Evolutionary conservation across 164 flowering plant species (phyloP).

Genomic region (Stephania japonica): DNA sequence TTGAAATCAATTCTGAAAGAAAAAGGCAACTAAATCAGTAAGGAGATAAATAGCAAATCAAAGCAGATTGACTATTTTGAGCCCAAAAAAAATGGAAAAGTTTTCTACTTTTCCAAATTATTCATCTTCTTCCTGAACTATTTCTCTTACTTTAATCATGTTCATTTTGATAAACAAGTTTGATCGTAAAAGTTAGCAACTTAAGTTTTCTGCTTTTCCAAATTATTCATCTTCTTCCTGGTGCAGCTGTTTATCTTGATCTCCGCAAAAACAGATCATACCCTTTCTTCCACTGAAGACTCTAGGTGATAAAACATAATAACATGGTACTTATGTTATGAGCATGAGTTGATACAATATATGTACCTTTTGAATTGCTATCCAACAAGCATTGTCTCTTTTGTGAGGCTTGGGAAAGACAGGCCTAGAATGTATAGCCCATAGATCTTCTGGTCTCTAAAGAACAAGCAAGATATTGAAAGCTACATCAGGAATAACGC

Average conservation of each 20-base stretch:
- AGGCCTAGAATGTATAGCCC: slow-evolving; percentile 78
- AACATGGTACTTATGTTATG: neutral
- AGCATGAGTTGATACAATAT: neutral
- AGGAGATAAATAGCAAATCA: neutral
- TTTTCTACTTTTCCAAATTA: neutral
- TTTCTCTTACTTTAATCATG: too few relatives aligned
- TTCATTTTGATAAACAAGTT: too few relatives aligned
- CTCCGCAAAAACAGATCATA: too few relatives aligned
- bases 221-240: too few relatives aligned
- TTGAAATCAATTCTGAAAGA: neutral
- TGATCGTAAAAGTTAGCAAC: neutral
- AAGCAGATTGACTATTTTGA: neutral
- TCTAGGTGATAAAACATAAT: too few relatives aligned
- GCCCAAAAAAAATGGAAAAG: neutral
- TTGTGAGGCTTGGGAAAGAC: slow-evolving; percentile 80
- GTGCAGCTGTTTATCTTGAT: too few relatives aligned
- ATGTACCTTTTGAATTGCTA: slow-evolving; percentile 78
- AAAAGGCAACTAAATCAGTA: neutral
- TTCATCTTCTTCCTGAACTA: too few relatives aligned
- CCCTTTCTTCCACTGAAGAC: too few relatives aligned
- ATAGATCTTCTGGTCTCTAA: slow-evolving; percentile 83
- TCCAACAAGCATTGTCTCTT: slow-evolving; percentile 58
- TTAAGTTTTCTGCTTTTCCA: neutral
- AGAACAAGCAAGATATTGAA: slow-evolving; percentile 9
- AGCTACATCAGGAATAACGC: slow-evolving; percentile 5